Conservation (phyloP, 176 grass and related monocot species). For the Lolium rigidum region DNA sequence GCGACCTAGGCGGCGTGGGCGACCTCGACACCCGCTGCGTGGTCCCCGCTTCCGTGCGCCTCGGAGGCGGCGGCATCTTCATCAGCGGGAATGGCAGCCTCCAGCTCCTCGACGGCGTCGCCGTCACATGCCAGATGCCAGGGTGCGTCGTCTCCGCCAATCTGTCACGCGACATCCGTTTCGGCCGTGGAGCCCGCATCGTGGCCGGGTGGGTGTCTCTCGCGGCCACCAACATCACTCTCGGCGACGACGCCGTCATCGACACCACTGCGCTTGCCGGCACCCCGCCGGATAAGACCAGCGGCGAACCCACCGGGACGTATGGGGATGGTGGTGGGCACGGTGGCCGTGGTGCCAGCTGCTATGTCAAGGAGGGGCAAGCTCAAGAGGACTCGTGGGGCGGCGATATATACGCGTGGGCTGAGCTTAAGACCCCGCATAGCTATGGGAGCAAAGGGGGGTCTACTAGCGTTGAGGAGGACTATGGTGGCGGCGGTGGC, state of each 20-base stretch:
- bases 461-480: conserved; percentile 75
- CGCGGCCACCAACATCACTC: conserved; percentile 58
- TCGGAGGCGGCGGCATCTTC: conserved; percentile 52
- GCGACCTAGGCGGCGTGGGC: conserved; percentile 72
- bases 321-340: conserved; percentile 88
- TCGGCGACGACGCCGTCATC: conserved; percentile 46
- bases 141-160: conserved; percentile 79
- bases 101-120: conserved; percentile 54
- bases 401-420: conserved; percentile 86
- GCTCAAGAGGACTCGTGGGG: conserved; percentile 92
- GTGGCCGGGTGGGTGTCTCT: conserved; percentile 72
- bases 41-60: conserved; percentile 51
- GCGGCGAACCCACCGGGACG: conserved; percentile 62
- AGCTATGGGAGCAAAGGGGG: conserved; percentile 92
- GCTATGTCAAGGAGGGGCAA: conserved; percentile 72
- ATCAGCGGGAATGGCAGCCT: conserved; percentile 77
- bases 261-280: conserved; percentile 77
- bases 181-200: conserved; percentile 53
- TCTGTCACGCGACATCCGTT: conserved; percentile 58
- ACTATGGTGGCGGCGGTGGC: conserved; percentile 88
- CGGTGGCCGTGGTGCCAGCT: conserved; percentile 87
- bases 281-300: conserved; percentile 70
- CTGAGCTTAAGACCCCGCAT: conserved; percentile 55
- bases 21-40: conserved; percentile 81
- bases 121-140: conserved; percentile 61